Percentiles rank a stretch among this genome's conserved stretches.
Conservation (phyloP, 176 grass and related monocot species). For the Tuctoria greenei region DNA sequence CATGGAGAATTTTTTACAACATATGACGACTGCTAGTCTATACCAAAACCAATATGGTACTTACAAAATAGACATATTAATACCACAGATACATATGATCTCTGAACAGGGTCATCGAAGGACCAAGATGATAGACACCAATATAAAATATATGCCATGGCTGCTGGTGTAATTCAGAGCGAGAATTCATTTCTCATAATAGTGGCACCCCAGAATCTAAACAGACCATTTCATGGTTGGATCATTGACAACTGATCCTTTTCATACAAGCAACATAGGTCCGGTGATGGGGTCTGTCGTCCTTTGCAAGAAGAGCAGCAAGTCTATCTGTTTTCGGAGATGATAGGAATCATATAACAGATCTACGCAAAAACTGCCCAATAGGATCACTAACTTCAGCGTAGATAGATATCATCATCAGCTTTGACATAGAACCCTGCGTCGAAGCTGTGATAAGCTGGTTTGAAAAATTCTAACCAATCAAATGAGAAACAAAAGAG, state of each 20-base stretch:
- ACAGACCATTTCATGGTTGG: slow-evolving; percentile 86
- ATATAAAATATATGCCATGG: not conserved
- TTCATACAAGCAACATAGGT: slow-evolving; percentile 98
- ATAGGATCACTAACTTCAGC: slow-evolving; percentile 41
- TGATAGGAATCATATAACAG: slow-evolving; percentile 19
- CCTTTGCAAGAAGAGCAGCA: slow-evolving; percentile 88
- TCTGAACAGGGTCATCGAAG: not conserved
- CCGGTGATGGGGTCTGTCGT: slow-evolving; percentile 63
- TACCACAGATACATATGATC: slow-evolving; percentile 7
- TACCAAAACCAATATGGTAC: not conserved
- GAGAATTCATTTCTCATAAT: not conserved
- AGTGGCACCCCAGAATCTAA: not conserved
- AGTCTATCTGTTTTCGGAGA: slow-evolving; percentile 74
- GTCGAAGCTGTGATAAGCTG: slow-evolving; percentile 85
- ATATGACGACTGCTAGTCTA: not conserved
- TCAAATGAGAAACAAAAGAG: slow-evolving; percentile 28
- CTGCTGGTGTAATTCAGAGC: slow-evolving; percentile 1
- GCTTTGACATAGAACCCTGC: slow-evolving; percentile 94
- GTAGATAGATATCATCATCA: slow-evolving; percentile 92
- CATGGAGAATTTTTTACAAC: not conserved
- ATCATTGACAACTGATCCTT: slow-evolving; percentile 91
- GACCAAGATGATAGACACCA: not conserved
- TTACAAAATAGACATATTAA: not conserved
- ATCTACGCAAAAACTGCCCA: slow-evolving; percentile 19
- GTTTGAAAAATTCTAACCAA: slow-evolving; percentile 97